Conservation (phyloP, 2,329 filamentous ascomycete genomes). For the Cadophora luteo-olivacea region DNA sequence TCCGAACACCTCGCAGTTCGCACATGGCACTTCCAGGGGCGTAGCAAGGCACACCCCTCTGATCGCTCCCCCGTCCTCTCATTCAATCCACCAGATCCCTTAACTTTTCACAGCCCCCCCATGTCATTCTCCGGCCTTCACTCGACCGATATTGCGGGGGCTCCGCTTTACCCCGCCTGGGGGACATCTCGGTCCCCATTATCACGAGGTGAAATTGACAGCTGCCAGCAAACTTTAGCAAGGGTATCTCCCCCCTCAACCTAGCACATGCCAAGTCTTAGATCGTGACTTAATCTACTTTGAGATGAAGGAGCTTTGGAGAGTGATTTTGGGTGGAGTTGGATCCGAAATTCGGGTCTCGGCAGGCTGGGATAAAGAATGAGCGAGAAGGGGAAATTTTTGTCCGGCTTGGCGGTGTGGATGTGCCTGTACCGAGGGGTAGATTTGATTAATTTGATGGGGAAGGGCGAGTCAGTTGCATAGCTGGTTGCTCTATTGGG, state of each 20-base stretch:
- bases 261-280: no score
- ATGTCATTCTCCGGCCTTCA: slow-evolving; percentile 8
- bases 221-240: neutral
- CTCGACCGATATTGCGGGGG: slow-evolving; percentile 17
- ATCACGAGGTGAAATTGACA: slow-evolving; percentile 4
- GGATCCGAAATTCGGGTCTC: neutral
- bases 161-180: slow-evolving; percentile 8
- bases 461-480: neutral
- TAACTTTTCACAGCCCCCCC: no score
- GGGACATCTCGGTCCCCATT: neutral
- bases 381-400: slow-evolving; percentile 13
- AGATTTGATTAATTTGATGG: neutral
- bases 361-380: neutral
- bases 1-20: neutral
- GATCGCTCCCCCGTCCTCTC: neutral
- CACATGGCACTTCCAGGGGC: neutral
- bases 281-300: neutral
- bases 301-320: neutral
- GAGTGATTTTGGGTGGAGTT: neutral
- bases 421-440: no score
- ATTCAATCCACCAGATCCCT: neutral
- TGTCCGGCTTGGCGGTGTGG: slow-evolving; percentile 11
- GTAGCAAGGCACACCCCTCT: neutral
- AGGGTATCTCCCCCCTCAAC: neutral
- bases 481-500: no score